Percentiles rank a stretch among this genome's conserved stretches.
phyloP scores from a whole-genome alignment of 2,329 filamentous ascomycete genomes.

The Lasiodiplodia gonubiensis region DNA sequence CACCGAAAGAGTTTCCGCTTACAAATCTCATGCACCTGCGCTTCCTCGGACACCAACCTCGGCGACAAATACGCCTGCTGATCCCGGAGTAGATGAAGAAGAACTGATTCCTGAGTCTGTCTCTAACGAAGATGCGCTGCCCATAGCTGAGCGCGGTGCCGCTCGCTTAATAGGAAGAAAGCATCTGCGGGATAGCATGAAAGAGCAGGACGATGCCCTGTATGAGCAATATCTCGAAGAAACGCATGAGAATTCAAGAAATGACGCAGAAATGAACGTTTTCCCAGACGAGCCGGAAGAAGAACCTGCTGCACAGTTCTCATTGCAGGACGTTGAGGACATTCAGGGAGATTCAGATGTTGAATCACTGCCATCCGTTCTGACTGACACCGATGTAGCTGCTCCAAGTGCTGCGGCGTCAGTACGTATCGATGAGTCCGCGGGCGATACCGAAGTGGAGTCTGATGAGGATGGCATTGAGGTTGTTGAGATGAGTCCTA shows the following conservation, averaged over 20 bases:
- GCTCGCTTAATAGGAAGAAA: neutral
- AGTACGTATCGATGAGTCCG: neutral
- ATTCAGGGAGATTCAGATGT: neutral
- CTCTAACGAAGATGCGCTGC: neutral
- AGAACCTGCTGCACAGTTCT: neutral
- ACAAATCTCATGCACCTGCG: neutral
- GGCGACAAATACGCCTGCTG: neutral
- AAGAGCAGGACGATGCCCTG: conserved; percentile 17
- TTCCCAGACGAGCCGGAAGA: conserved; percentile 29
- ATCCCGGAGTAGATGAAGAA: neutral
- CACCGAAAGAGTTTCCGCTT: neutral
- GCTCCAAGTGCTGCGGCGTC: conserved; percentile 11
- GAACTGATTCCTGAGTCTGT: conserved; percentile 7
- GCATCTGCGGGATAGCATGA: neutral
- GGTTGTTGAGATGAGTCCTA: conserved; percentile 3
- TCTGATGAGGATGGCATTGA: neutral
- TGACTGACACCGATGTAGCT: conserved; percentile 10
- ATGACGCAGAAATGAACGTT: conserved; percentile 36
- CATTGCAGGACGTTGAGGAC: conserved; percentile 1
- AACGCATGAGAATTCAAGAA: conserved; percentile 25
- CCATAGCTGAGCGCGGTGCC: neutral
- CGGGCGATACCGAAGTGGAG: conserved; percentile 8
- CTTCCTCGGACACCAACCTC: conserved; percentile 16
- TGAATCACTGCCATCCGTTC: conserved; percentile 1
- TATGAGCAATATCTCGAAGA: conserved; percentile 16